Base-by-base conservation (phyloP, 2,329 filamentous ascomycete species). In the Epichloe scottii region DNA sequence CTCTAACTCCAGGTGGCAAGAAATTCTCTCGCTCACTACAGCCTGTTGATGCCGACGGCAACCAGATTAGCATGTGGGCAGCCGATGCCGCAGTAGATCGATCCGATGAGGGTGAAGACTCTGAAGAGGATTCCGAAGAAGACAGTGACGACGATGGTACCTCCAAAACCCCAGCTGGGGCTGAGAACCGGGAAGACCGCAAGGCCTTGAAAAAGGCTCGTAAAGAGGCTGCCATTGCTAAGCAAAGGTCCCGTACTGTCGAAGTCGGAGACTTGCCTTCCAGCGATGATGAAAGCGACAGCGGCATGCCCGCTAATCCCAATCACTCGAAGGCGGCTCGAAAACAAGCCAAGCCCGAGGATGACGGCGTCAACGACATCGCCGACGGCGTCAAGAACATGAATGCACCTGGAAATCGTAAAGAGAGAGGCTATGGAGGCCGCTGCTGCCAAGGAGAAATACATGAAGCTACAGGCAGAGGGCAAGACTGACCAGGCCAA, bases 401-500 rank as follows among this genome's bases (percentile, higher is more conserved):
- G 58, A 66, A 65, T 50, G 65, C 77, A 41, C 63, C 66, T 33
- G 62, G 60, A 54, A 79, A 68, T 63, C 67, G 76, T 50, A 70
- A 78, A 66, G 75, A 82, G 71, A 60, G 78, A 97, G 72, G 87
- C 90, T 2, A 63, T 93, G 35, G 86, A 95, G 71, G 90, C 90
- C 1, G 84, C 85, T 56, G 86, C 91, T 65, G 89, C 88, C 33
- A 90, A 89, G 67, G 90, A 95, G 74, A 79, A 83, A 58, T 96
- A 95, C 64, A 80, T 89, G 74, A 95, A 94, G 71, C 68, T 96
- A 60, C 91, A 96, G 63, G 87, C 89, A 52, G 86, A 89, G 63
- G 91, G 91, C 62, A 97, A 97, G 81, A 97, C 93, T 43, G 93
- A 98, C 54, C 87, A 96, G 75, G 90, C 91, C 46, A 85, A 88